Percentiles rank a stretch among this genome's conserved stretches.
These are phyloP conservation scores for Linderniella brevidens DNA, from an alignment of 257 asterid genomes.

Conservation along the genomic window DNA sequence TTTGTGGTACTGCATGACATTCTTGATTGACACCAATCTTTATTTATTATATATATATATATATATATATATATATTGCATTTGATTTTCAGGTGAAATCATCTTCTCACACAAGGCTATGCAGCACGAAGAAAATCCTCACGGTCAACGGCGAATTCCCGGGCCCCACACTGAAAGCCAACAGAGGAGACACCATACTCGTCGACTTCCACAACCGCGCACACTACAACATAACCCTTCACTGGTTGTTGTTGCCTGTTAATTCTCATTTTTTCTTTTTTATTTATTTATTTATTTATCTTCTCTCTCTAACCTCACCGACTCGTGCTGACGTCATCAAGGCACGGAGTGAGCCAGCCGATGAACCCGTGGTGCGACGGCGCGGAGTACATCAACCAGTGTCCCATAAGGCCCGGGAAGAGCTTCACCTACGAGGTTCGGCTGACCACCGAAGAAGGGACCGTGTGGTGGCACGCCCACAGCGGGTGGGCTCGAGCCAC, in stretches of 20 bases:
- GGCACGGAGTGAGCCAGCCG: constrained; percentile 50
- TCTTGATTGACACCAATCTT: no score
- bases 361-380: constrained; percentile 56
- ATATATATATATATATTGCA: no score
- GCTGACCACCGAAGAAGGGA: constrained; percentile 31
- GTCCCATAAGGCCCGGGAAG: constrained; percentile 32
- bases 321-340: not conserved
- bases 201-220: constrained; percentile 15
- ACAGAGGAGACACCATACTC: constrained; percentile 16
- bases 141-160: constrained; percentile 46
- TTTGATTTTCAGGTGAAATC: no score
- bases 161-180: constrained; percentile 27
- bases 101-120: constrained; percentile 13
- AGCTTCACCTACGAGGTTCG: constrained; percentile 21
- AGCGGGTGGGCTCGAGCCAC: constrained; percentile 45
- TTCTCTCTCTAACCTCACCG: no score
- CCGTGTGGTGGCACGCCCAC: constrained; percentile 63
- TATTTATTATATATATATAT: no score
- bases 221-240: constrained; percentile 15
- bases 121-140: constrained; percentile 28
- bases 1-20: no score
- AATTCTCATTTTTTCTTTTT: not conserved
- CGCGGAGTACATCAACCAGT: constrained; percentile 36
- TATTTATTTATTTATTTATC: not conserved
- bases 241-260: constrained; percentile 12